A percentile compares a stretch with the other conserved stretches of the same genome.
Evolutionary conservation across 2,329 filamentous ascomycete species (phyloP).

Genomic region (Trichophaea hybrida): DNA sequence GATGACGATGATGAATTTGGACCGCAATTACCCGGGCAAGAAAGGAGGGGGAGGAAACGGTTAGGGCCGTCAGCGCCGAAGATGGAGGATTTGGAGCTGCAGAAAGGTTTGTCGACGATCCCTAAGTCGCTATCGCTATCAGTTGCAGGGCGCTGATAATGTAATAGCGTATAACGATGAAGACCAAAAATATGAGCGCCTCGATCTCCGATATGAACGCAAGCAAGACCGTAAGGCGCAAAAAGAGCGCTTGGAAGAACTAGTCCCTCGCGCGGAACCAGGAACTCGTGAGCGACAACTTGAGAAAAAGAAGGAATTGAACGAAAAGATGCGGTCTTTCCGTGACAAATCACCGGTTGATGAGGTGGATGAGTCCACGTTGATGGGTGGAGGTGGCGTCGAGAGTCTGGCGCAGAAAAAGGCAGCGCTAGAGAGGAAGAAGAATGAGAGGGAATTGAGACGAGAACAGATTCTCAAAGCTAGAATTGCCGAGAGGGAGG

Average conservation of each 20-base stretch:
- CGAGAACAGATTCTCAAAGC: slow-evolving; percentile 69
- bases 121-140: too few species aligned
- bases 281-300: slow-evolving; percentile 70
- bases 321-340: slow-evolving; percentile 61
- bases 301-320: slow-evolving; percentile 66
- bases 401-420: slow-evolving; percentile 54
- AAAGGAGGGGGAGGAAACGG: slow-evolving; percentile 23
- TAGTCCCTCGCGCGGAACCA: slow-evolving; percentile 67
- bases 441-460: slow-evolving; percentile 69
- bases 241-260: slow-evolving; percentile 61
- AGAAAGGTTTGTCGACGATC: slow-evolving; percentile 16
- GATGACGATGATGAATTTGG: slow-evolving; percentile 45
- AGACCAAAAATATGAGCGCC: slow-evolving; percentile 36
- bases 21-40: slow-evolving; percentile 30
- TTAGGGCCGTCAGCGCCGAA: slow-evolving; percentile 52
- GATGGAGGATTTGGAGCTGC: slow-evolving; percentile 56
- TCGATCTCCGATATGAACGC: slow-evolving; percentile 47
- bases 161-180: slow-evolving; percentile 27
- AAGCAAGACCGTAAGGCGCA: slow-evolving; percentile 51
- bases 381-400: slow-evolving; percentile 58
- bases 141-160: too few species aligned
- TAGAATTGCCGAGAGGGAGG: slow-evolving; percentile 63
- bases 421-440: slow-evolving; percentile 52
- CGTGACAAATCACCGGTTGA: slow-evolving; percentile 52
- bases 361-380: slow-evolving; percentile 50